A percentile compares a stretch with the other conserved stretches of the same genome.
Evolutionary conservation across 164 flowering plant genomes (phyloP).

Genomic region (Paratinospora sagittata): DNA sequence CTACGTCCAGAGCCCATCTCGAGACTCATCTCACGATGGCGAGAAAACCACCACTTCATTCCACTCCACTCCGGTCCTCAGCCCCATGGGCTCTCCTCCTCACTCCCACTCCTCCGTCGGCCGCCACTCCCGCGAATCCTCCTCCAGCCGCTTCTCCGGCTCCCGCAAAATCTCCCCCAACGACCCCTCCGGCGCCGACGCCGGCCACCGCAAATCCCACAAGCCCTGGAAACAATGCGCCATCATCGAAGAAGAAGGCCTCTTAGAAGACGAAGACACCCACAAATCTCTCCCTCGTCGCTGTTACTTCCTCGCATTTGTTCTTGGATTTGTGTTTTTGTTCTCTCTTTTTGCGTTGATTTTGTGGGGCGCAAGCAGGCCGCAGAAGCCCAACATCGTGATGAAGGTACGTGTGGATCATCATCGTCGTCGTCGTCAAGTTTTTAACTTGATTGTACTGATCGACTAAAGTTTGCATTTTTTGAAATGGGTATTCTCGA

Average conservation of each 20-base stretch:
- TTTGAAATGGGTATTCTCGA: not conserved
- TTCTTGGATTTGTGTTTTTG: conserved; percentile 53
- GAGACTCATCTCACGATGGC: conserved; percentile 60
- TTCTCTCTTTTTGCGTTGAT: conserved; percentile 67
- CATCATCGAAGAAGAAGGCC: conserved; percentile 77
- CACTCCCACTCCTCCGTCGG: conserved; percentile 82
- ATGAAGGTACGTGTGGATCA: conserved; percentile 39
- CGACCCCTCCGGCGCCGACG: conserved; percentile 27
- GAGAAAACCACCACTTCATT: conserved; percentile 67
- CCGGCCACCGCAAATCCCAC: conserved; percentile 22
- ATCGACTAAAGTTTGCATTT: not conserved
- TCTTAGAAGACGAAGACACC: conserved; percentile 51
- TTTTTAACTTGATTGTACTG: not conserved
- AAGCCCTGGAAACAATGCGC: conserved; percentile 54
- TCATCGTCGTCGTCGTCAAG: conserved; percentile 18
- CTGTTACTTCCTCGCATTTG: conserved; percentile 63
- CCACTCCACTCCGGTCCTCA: conserved; percentile 76
- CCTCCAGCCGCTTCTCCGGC: conserved; percentile 73
- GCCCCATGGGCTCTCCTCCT: conserved; percentile 76
- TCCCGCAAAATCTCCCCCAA: conserved; percentile 53
- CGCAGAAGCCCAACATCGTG: conserved; percentile 61
- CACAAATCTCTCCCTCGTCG: conserved; percentile 41
- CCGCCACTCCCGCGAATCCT: conserved; percentile 81
- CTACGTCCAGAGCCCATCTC: conserved; percentile 83
- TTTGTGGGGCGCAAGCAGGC: conserved; percentile 64